Percentiles rank a stretch among this genome's conserved stretches.
Conservation (phyloP, 208 protist species). For the Phytomonas sp. region DNA sequence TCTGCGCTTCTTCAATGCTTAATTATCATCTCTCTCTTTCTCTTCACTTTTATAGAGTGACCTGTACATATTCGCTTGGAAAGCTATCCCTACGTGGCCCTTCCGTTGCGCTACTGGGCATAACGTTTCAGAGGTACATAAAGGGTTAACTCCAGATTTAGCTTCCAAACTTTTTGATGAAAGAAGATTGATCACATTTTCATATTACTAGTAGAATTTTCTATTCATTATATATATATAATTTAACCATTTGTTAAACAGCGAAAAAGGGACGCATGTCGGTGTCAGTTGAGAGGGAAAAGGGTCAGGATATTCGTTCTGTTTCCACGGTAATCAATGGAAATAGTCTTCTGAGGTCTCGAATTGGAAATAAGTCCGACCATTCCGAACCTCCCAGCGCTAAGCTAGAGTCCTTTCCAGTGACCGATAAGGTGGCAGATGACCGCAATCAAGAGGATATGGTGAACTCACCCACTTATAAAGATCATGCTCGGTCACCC, state of each 20-base stretch:
- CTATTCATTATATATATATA: neutral
- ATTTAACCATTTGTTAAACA: neutral
- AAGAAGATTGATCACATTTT: neutral
- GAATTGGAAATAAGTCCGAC: neutral
- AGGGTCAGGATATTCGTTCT: neutral
- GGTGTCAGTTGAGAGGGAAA: neutral
- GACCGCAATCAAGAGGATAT: neutral
- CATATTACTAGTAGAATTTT: neutral
- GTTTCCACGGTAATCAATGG: neutral
- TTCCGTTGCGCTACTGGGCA: neutral
- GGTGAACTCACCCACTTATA: constrained; percentile 14
- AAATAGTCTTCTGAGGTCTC: neutral
- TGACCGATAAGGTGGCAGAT: neutral
- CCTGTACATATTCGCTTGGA: neutral
- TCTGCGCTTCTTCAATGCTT: neutral
- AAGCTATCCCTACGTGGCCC: neutral
- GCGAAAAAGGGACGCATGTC: neutral
- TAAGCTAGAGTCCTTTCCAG: neutral
- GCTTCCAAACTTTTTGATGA: neutral
- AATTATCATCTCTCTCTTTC: neutral
- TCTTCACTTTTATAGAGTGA: too few species aligned
- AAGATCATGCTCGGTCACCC: constrained; percentile 12
- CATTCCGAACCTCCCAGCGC: neutral
- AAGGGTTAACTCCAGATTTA: neutral
- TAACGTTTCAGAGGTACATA: neutral